A percentile compares a stretch with the other conserved stretches of the same genome.
Evolutionary conservation across 1,284 basidiomycete genomes (phyloP).

Genomic region (Ganoderma resinaceum): DNA sequence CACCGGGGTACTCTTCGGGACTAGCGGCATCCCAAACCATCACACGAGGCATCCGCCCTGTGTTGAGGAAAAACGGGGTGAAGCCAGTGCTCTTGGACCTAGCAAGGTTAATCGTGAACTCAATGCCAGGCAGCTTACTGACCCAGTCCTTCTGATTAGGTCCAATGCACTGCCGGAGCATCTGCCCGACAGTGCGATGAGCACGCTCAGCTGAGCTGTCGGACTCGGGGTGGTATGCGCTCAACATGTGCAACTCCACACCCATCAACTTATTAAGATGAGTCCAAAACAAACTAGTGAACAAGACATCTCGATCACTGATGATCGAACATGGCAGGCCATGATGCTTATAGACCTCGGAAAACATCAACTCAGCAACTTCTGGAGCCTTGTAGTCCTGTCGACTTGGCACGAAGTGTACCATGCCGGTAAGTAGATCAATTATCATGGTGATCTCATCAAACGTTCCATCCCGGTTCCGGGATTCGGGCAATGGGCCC

Average conservation of each 20-base stretch:
- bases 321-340: too few relatives aligned
- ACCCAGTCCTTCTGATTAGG: slow-evolving; percentile 47
- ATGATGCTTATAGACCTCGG: too few relatives aligned
- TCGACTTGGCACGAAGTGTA: slow-evolving; percentile 39
- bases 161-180: slow-evolving; percentile 42
- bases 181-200: slow-evolving; percentile 45
- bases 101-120: slow-evolving; percentile 29
- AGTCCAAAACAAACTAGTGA: slow-evolving; percentile 50
- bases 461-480: slow-evolving; percentile 35
- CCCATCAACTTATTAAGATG: slow-evolving; percentile 43
- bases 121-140: slow-evolving; percentile 35
- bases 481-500: slow-evolving; percentile 41
- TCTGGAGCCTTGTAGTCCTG: slow-evolving; percentile 39
- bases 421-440: slow-evolving; percentile 42
- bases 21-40: not conserved
- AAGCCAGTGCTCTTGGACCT: slow-evolving; percentile 41
- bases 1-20: not conserved
- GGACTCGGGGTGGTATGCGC: slow-evolving; percentile 53
- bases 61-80: slow-evolving; percentile 38
- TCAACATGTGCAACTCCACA: slow-evolving; percentile 45
- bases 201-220: slow-evolving; percentile 46
- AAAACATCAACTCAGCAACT: too few relatives aligned
- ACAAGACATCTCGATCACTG: too few relatives aligned
- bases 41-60: slow-evolving; percentile 18
- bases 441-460: slow-evolving; percentile 43